A percentile compares a stretch with the other conserved stretches of the same genome.
Evolutionary conservation across 345 rosid genomes (phyloP).

Genomic region (Geranium rotundifolium): DNA sequence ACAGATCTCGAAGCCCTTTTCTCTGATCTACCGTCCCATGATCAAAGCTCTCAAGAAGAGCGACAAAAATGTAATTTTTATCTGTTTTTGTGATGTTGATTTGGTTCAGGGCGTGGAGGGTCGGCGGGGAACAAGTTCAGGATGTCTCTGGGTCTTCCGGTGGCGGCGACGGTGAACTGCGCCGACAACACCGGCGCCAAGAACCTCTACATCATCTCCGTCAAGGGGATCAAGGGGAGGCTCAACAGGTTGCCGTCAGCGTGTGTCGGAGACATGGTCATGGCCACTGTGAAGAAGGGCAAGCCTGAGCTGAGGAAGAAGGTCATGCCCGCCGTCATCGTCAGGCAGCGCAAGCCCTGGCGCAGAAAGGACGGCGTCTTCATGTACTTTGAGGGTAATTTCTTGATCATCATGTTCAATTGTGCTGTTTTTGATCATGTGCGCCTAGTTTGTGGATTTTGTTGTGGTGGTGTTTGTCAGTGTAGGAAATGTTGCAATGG

Average conservation of each 20-base stretch:
- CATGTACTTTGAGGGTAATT: constrained; percentile 87
- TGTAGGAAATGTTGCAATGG: too few relatives aligned
- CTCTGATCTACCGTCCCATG: background rate
- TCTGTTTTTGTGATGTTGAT: too few relatives aligned
- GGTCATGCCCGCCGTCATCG: constrained; percentile 92
- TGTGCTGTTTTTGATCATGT: too few relatives aligned
- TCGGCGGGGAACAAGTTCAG: constrained; percentile 89
- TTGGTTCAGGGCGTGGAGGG: constrained; percentile 70
- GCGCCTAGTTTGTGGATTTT: too few relatives aligned
- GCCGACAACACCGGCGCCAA: constrained; percentile 96
- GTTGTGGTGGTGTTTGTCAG: too few relatives aligned
- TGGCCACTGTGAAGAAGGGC: constrained; percentile 94
- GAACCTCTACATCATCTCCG: constrained; percentile 90
- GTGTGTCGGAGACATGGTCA: constrained; percentile 92
- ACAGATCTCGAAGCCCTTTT: too few relatives aligned
- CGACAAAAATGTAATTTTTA: too few relatives aligned
- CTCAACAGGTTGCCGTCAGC: constrained; percentile 85
- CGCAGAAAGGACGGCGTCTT: constrained; percentile 95
- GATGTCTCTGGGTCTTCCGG: constrained; percentile 97
- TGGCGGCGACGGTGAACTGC: constrained; percentile 95
- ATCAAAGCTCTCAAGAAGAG: background rate
- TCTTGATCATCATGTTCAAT: background rate
- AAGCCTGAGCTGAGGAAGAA: constrained; percentile 93
- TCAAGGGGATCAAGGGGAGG: constrained; percentile 88
- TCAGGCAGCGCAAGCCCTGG: constrained; percentile 94